Conservation (phyloP, 1,284 basidiomycete species). For the Afroboletus lepidellus region DNA sequence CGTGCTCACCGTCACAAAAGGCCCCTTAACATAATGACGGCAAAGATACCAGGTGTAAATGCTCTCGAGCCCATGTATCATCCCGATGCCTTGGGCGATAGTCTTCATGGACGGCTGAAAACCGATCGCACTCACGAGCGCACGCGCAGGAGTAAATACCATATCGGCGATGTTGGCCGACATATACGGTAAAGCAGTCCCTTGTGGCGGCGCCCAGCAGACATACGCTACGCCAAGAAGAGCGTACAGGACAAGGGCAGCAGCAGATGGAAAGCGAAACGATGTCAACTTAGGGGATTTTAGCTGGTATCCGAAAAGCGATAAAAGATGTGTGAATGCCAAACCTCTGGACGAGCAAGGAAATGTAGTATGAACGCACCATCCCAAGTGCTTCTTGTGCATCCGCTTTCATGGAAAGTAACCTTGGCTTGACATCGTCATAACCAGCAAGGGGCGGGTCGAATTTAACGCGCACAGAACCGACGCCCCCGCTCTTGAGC, state of each 20-base stretch:
- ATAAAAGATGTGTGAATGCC: background rate
- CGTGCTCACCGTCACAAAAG: slow-evolving; percentile 50
- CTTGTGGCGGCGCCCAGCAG: slow-evolving; percentile 37
- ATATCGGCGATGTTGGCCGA: slow-evolving; percentile 28
- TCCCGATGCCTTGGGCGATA: slow-evolving; percentile 13
- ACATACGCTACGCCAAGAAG: slow-evolving; percentile 36
- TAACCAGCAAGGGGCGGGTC: slow-evolving; percentile 70
- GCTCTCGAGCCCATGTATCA: slow-evolving; percentile 49
- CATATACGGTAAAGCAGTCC: slow-evolving; percentile 26
- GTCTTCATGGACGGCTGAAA: slow-evolving; percentile 13
- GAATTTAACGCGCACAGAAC: slow-evolving; percentile 53
- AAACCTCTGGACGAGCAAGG: background rate
- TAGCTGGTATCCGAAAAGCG: slow-evolving; percentile 41
- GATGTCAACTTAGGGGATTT: slow-evolving; percentile 59
- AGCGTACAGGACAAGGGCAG: slow-evolving; percentile 6
- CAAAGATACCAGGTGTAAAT: slow-evolving; percentile 55
- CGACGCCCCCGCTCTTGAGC: slow-evolving; percentile 40
- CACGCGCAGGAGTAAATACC: slow-evolving; percentile 23
- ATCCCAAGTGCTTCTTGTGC: background rate
- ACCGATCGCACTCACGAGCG: slow-evolving; percentile 17
- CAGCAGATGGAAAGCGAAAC: slow-evolving; percentile 45
- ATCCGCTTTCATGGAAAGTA: slow-evolving; percentile 70
- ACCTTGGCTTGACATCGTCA: slow-evolving; percentile 75
- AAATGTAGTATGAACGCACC: slow-evolving; percentile 41
- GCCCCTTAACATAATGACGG: slow-evolving; percentile 53